Conservation (phyloP, 75 land plant genomes). For the Pinus taeda region DNA sequence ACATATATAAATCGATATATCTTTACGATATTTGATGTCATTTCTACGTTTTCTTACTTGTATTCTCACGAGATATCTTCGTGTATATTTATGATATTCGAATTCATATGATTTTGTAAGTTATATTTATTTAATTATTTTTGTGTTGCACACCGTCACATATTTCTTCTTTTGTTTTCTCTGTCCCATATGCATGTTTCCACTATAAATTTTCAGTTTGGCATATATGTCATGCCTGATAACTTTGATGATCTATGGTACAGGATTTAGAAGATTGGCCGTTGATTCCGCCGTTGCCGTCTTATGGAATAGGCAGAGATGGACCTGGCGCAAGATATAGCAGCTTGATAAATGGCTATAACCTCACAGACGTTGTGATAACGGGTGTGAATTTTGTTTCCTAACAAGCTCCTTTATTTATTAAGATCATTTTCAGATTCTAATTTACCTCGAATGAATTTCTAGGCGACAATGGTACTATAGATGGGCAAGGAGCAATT, state of each 20-base stretch:
- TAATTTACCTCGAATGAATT: constrained; percentile 5
- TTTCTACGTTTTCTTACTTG: too few species aligned
- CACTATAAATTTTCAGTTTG: background rate
- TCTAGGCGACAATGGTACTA: constrained; percentile 67
- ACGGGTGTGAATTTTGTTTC: constrained; percentile 39
- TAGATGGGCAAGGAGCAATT: constrained; percentile 64
- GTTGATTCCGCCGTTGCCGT: constrained; percentile 56
- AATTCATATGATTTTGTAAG: constrained; percentile 38
- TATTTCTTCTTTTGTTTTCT: too few species aligned
- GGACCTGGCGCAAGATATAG: constrained; percentile 46
- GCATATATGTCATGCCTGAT: background rate
- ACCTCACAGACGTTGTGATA: constrained; percentile 67
- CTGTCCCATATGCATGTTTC: too few species aligned
- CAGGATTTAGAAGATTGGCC: constrained; percentile 58
- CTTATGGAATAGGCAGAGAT: constrained; percentile 69
- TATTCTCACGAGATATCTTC: too few species aligned
- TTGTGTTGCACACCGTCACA: too few species aligned
- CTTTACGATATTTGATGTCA: too few species aligned
- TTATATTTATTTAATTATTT: too few species aligned
- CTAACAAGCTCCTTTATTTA: background rate
- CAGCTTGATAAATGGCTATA: constrained; percentile 59
- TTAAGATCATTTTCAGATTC: background rate
- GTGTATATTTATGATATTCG: constrained; percentile 24
- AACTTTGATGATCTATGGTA: background rate
- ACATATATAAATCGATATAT: too few species aligned